Percentiles rank a stretch among this genome's conserved stretches.
phyloP scores from a whole-genome alignment of 2,329 filamentous ascomycete genomes.

The Colletotrichum sp. region DNA sequence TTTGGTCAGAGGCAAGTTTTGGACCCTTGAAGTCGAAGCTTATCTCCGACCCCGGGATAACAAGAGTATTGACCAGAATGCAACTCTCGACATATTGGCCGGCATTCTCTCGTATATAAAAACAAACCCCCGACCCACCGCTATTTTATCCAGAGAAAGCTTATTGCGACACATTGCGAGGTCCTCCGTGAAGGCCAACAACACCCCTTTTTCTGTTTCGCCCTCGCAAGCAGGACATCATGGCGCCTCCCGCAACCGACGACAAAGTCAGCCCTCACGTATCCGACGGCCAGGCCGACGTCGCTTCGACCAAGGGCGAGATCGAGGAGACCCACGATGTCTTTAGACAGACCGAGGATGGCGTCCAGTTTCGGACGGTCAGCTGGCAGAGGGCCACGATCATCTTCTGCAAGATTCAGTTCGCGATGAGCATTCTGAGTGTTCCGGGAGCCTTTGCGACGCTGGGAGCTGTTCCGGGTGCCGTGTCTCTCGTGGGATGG shows the following conservation, averaged over 20 bases:
- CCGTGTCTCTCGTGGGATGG: conserved; percentile 37
- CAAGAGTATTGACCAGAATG: neutral
- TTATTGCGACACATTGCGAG: neutral
- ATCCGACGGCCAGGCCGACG: neutral
- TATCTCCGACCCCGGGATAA: neutral
- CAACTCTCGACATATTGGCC: neutral
- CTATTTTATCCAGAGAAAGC: neutral
- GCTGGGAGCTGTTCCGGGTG: conserved; percentile 35
- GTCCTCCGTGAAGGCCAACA: neutral
- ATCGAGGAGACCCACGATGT: conserved; percentile 22
- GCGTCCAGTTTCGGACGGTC: conserved; percentile 32
- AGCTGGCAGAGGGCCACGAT: conserved; percentile 44
- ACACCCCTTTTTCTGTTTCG: neutral
- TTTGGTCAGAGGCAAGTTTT: neutral
- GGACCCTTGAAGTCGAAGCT: neutral
- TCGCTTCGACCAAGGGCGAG: neutral
- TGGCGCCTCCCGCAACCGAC: neutral
- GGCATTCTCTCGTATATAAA: neutral
- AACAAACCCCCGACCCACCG: neutral
- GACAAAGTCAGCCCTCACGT: neutral
- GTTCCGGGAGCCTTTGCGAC: conserved; percentile 22
- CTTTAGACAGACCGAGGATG: conserved; percentile 28
- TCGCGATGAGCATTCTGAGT: conserved; percentile 29
- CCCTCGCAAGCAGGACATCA: neutral
- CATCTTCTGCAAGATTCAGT: conserved; percentile 41